Evolutionary conservation across 345 rosid genomes (phyloP).

Genomic region (Dimocarpus longan): DNA sequence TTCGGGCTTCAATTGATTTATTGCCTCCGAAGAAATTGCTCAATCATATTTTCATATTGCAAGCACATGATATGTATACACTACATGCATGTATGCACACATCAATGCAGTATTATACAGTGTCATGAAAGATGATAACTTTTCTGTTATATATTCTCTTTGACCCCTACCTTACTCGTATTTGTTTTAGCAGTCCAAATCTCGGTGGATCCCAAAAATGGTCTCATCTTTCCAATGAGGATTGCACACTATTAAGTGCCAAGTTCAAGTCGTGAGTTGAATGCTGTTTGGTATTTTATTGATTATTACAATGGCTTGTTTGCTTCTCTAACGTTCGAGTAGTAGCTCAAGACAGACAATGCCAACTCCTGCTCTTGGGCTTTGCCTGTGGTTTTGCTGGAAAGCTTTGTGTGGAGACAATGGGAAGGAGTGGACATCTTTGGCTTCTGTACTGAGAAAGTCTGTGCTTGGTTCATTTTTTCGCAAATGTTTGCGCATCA

Average conservation of each 20-base stretch:
- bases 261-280: conserved; percentile 57
- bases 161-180: background rate
- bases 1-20: conserved; percentile 15
- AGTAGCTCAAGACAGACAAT: conserved; percentile 52
- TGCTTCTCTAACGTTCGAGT: conserved; percentile 67
- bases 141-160: background rate
- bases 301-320: conserved; percentile 53
- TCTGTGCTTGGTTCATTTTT: conserved; percentile 67
- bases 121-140: background rate
- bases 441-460: conserved; percentile 83
- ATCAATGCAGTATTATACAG: background rate
- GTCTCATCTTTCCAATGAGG: conserved; percentile 58
- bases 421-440: conserved; percentile 72
- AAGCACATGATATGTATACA: background rate
- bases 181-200: conserved; percentile 45
- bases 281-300: conserved; percentile 69
- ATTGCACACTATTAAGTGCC: conserved; percentile 50
- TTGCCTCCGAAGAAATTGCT: background rate
- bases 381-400: conserved; percentile 68
- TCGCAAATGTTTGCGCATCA: conserved; percentile 48
- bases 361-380: conserved; percentile 80
- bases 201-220: conserved; percentile 78
- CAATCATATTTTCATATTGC: background rate
- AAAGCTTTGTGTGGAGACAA: conserved; percentile 76
- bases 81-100: background rate